Conservation (phyloP, 495 filamentous ascomycete species). For the Penicillium parvum region DNA sequence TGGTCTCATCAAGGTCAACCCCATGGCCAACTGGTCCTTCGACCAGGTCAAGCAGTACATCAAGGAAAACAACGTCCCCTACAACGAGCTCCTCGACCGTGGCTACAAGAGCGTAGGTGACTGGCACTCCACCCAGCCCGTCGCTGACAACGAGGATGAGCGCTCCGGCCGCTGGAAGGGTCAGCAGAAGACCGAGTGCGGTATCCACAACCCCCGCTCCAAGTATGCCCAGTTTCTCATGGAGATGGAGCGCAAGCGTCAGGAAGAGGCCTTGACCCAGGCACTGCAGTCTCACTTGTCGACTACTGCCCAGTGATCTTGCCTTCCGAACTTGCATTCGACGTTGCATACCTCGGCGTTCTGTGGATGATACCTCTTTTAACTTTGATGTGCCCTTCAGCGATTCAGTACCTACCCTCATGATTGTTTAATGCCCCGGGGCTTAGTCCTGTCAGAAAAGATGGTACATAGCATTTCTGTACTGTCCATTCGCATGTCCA, state of each 20-base stretch:
- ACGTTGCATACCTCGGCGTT: constrained; percentile 22
- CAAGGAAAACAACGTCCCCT: constrained; percentile 80
- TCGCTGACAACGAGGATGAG: constrained; percentile 89
- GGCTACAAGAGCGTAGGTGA: constrained; percentile 98
- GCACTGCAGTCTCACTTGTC: constrained; percentile 37
- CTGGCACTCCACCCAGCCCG: constrained; percentile 93
- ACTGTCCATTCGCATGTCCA: constrained; percentile 5
- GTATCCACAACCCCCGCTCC: constrained; percentile 94
- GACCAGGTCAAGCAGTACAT: constrained; percentile 83
- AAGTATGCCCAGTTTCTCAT: constrained; percentile 82
- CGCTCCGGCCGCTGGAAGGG: constrained; percentile 97
- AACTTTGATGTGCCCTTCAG: constrained; percentile 6
- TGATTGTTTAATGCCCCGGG: constrained; percentile 3
- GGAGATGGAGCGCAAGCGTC: constrained; percentile 67
- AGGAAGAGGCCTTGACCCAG: constrained; percentile 55
- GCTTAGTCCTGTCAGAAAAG: constrained; percentile 3
- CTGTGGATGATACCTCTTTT: constrained; percentile 19
- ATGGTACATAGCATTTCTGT: constrained; percentile 4
- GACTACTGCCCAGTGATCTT: constrained; percentile 27
- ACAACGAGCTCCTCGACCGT: constrained; percentile 83
- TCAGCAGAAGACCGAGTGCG: constrained; percentile 90
- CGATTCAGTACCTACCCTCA: constrained; percentile 3
- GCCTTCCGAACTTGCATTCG: constrained; percentile 3
- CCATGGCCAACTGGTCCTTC: constrained; percentile 95
- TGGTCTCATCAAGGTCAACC: constrained; percentile 95